These are phyloP conservation scores for Nepenthes mirabilis DNA, from an alignment of 148 eudicot species.

Conservation along the genomic window DNA sequence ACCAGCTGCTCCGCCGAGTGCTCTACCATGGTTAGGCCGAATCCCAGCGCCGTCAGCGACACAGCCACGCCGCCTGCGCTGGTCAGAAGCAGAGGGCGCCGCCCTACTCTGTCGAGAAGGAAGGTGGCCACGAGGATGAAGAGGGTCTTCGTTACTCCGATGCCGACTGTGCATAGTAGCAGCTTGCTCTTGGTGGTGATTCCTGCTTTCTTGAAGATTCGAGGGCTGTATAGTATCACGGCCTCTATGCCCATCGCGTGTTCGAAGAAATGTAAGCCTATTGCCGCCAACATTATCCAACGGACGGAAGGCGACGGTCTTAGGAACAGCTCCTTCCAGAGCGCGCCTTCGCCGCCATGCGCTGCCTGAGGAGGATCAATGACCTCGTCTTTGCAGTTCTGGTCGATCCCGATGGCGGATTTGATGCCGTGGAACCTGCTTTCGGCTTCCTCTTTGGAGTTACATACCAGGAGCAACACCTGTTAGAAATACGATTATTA, in stretches of 20 bases:
- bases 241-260: slow-evolving; percentile 75
- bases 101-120: slow-evolving; percentile 45
- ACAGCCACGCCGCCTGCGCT: slow-evolving; percentile 35
- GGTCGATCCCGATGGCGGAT: slow-evolving; percentile 15
- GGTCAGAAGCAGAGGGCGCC: slow-evolving; percentile 41
- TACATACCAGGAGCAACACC: slow-evolving; percentile 21
- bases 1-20: slow-evolving; percentile 9
- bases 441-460: slow-evolving; percentile 45
- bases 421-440: slow-evolving; percentile 26
- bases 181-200: slow-evolving; percentile 22
- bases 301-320: slow-evolving; percentile 41
- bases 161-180: slow-evolving; percentile 44
- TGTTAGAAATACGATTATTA: background rate
- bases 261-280: slow-evolving; percentile 76
- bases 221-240: slow-evolving; percentile 56
- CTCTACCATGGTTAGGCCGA: slow-evolving; percentile 26
- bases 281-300: slow-evolving; percentile 39
- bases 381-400: slow-evolving; percentile 10
- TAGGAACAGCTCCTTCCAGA: slow-evolving; percentile 44
- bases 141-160: slow-evolving; percentile 37
- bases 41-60: slow-evolving; percentile 29
- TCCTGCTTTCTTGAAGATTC: slow-evolving; percentile 65
- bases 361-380: slow-evolving; percentile 1
- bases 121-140: slow-evolving; percentile 29
- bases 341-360: slow-evolving; percentile 12